Base-by-base conservation (phyloP, 257 asterid genomes). In the Penstemon eatonii region DNA sequence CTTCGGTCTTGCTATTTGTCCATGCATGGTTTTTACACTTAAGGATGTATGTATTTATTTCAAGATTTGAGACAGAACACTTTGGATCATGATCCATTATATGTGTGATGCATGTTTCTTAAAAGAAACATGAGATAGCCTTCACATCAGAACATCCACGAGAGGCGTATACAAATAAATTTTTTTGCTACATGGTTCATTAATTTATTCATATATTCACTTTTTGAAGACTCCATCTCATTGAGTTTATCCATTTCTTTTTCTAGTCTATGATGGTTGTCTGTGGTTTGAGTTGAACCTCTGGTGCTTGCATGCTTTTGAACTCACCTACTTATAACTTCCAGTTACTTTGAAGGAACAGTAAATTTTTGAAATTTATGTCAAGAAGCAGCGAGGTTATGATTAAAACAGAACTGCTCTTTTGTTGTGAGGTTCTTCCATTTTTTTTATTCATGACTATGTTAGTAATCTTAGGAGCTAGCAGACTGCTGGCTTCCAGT, bases 61-160 rank as follows among this genome's bases (percentile, higher is more conserved):
- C 47, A 42, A 40, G 42, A 54, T 44, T 62, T 67, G 69, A 59
- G 38, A 50, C 46, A 52, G 47, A n/a, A 46, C 46, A 5, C 33
- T 41, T 40, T n/a, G 3, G 2, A n/a, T 47, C 8, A 4, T 47
- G 41, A 6, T 13, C 10, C 64, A n/a, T 42, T 7, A 36, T 33
- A 25, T 25, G 33, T 25, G 33, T 25, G 33, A 25, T 25, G 33
- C 33, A 25, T 25, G 33, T 2, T 25, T 25, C 33, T 25, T 25
- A 25, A 25, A 25, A 2, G 2, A 25, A 1, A 25, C 33, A 25
- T 25, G 33, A 25, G 33, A 1, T 25, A 25, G 33, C 2, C 33
- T 25, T 25, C 33, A 1, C 33, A 1, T 25, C 33, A 1, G 33
- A 25, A 25, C 2, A 25, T 25, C 33, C 33, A 25, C 33, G 33